Base-by-base conservation (phyloP, 306 rosid species). In the Abrus pulchellus region DNA sequence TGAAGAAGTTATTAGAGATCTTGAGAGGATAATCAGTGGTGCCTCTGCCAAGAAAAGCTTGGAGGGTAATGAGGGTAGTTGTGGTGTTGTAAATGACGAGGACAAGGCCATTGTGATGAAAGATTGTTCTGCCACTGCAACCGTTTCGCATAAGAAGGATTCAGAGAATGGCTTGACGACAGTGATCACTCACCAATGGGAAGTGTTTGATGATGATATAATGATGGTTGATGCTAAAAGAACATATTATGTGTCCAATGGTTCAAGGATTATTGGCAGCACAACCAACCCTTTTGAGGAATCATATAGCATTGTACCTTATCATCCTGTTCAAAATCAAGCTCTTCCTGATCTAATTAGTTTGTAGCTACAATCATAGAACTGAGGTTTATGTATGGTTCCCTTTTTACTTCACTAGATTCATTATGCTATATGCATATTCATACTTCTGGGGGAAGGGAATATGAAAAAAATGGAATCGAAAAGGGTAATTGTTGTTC, bases 171-270 rank as follows among this genome's bases (percentile, higher is more conserved):
- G 38, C 27, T 82, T 87, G 80, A 84, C 49, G 78, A 94, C 99
- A 0, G 85, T 93, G 34, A 86, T 94, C 10, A 94, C 99, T 0
- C 87, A 94, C 3, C 83, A 91, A 44, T 94, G 97, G 99, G 99
- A 89, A 83, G 74, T 84, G 27, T 94, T 94, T 76, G 94, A 91
- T 7, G 95, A 86, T 7, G 91, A 90, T 49, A 38, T 20, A 3
- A 44, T 50, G 33, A 56, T 50, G 33, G 57, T 20, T 68, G 62
- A 60, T 73, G 65, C 12, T 29, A 44, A 38, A 45, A 72, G 48
- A 34, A 82, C 40, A 28, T 9, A 45, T 49, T n/a, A 7, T 76
- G 34, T 10, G 38, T 49, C n/a, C 10, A 57, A 38, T 76, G 84
- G 52, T 68, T 36, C 48, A 61, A 68, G 10, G 74, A 27, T 27